These are phyloP conservation scores for Pythium dissotocum DNA, from an alignment of 352 stramenopile species.

Conservation along the genomic window DNA sequence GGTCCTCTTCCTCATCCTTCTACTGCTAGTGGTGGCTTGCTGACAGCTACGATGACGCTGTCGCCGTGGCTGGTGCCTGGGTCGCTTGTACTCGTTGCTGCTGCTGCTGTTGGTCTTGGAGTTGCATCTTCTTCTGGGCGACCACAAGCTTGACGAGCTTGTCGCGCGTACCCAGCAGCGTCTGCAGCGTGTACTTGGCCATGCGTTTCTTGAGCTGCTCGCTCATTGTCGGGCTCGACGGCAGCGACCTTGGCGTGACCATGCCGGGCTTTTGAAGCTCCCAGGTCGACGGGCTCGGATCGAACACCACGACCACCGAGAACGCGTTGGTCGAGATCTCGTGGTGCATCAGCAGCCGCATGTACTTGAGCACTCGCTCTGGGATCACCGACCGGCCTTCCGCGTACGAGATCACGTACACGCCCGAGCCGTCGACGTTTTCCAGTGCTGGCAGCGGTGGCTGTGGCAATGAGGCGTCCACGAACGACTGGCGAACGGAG, in stretches of 20 bases:
- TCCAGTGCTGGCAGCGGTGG: conserved; percentile 19
- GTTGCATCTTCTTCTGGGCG: conserved; percentile 30
- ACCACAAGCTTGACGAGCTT: conserved; percentile 59
- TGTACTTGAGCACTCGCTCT: conserved; percentile 83
- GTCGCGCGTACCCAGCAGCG: conserved; percentile 53
- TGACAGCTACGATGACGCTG: neutral
- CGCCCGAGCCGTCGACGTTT: conserved; percentile 34
- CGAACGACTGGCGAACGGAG: conserved; percentile 6
- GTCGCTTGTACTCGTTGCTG: conserved; percentile 13
- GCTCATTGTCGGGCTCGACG: conserved; percentile 72
- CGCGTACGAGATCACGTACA: conserved; percentile 80
- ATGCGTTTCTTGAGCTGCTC: conserved; percentile 74
- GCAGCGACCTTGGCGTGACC: conserved; percentile 73
- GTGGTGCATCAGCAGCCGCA: conserved; percentile 85
- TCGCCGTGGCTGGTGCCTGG: neutral
- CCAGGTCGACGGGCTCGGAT: conserved; percentile 68
- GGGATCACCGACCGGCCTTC: conserved; percentile 73
- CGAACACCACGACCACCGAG: conserved; percentile 76
- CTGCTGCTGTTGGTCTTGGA: conserved; percentile 30
- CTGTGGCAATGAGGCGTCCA: neutral
- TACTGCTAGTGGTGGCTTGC: neutral
- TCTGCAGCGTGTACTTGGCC: conserved; percentile 76
- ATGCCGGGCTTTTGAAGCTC: conserved; percentile 78
- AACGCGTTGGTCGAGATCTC: conserved; percentile 85
- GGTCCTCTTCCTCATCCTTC: neutral